Percentiles rank a stretch among this genome's conserved stretches.
Conservation (phyloP, 257 asterid genomes). For the Thymus quinquecostatus region DNA sequence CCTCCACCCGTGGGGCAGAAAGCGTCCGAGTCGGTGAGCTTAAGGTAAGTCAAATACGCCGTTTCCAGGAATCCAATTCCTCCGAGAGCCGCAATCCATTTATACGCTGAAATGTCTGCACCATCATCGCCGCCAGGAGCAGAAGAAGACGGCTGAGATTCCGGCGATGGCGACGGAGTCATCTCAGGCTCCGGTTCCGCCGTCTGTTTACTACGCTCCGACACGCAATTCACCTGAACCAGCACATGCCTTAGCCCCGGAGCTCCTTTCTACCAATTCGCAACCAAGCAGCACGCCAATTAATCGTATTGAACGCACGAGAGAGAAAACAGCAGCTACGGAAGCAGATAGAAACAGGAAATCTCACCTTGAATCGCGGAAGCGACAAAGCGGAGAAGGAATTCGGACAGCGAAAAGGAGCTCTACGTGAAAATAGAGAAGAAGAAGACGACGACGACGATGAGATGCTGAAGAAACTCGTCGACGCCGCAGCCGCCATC, state of each 20-base stretch:
- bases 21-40: constrained; percentile 74
- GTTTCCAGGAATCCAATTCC: constrained; percentile 89
- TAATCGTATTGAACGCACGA: constrained; percentile 14
- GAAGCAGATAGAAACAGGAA: constrained; percentile 17
- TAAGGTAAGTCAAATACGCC: constrained; percentile 77
- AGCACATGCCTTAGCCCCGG: constrained; percentile 43
- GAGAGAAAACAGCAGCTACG: background rate
- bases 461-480: constrained; percentile 48
- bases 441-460: constrained; percentile 19
- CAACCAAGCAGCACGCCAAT: constrained; percentile 25
- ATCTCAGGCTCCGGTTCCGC: constrained; percentile 50
- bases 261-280: constrained; percentile 42
- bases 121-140: constrained; percentile 29
- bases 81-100: constrained; percentile 78
- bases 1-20: constrained; percentile 77
- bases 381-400: constrained; percentile 25
- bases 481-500: constrained; percentile 39
- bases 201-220: constrained; percentile 50
- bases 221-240: constrained; percentile 58
- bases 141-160: constrained; percentile 39
- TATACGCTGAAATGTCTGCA: constrained; percentile 51
- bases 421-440: constrained; percentile 33
- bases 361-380: constrained; percentile 52
- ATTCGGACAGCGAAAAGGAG: constrained; percentile 33
- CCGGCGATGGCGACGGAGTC: constrained; percentile 26